A percentile compares a stretch with the other conserved stretches of the same genome.
phyloP scores from a whole-genome alignment of 2,329 filamentous ascomycete genomes.

The Coniella lustricola region DNA sequence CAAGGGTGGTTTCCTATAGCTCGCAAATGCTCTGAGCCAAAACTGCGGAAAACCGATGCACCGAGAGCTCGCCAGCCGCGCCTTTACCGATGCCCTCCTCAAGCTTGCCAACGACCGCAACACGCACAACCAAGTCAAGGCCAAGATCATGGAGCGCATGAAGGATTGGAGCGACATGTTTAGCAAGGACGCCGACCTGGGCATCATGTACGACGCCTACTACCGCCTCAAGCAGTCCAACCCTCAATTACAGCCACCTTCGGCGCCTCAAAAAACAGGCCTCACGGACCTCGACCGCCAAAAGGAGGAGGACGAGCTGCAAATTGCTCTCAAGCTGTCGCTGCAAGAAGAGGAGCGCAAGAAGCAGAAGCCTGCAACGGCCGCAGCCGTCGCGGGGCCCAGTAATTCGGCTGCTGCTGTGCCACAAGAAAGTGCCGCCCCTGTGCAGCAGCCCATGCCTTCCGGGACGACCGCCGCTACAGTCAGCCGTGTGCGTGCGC shows the following conservation, averaged over 20 bases:
- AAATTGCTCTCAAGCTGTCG: constrained; percentile 89
- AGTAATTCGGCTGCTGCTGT: constrained; percentile 21
- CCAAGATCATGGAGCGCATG: constrained; percentile 96
- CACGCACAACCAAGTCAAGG: constrained; percentile 92
- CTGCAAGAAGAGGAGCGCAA: constrained; percentile 77
- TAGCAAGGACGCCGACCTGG: constrained; percentile 76
- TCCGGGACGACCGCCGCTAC: constrained; percentile 92
- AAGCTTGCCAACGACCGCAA: constrained; percentile 90
- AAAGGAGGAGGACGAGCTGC: constrained; percentile 94
- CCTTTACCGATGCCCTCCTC: constrained; percentile 88
- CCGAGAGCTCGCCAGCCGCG: constrained; percentile 81
- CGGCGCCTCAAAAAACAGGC: constrained; percentile 85
- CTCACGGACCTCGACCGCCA: constrained; percentile 85
- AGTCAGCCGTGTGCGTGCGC: constrained; percentile 84
- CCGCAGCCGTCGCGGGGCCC: constrained; percentile 24
- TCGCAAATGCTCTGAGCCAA: constrained; percentile 84
- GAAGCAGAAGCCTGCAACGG: constrained; percentile 32
- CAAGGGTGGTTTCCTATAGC: constrained; percentile 37
- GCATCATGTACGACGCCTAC: constrained; percentile 96
- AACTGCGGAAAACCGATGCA: constrained; percentile 86
- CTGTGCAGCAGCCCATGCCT: constrained; percentile 51
- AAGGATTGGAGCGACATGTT: constrained; percentile 96
- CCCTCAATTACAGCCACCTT: constrained; percentile 83
- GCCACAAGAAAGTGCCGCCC: constrained; percentile 32
- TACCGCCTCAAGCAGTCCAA: constrained; percentile 77